Evolutionary conservation across 306 rosid genomes (phyloP).

Genomic region (Vigna unguiculata): DNA sequence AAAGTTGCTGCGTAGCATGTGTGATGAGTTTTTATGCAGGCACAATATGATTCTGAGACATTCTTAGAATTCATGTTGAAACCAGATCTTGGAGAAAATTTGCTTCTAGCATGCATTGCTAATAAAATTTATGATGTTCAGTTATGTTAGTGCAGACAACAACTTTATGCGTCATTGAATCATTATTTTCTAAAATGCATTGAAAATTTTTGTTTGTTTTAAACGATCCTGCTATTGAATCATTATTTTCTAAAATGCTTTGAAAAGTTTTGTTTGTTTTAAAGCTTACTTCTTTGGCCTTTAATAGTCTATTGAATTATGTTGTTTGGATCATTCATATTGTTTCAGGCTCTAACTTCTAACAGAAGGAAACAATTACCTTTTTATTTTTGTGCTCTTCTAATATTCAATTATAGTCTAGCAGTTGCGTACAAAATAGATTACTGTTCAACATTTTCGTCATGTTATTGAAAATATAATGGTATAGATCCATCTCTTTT

Average conservation of each 20-base stretch:
- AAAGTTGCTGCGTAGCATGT: neutral
- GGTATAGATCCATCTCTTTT: conserved; percentile 16
- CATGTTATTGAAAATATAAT: conserved; percentile 17
- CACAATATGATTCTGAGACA: neutral
- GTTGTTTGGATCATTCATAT: neutral
- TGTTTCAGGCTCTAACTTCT: neutral
- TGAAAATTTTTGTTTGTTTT: neutral
- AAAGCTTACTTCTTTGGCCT: neutral
- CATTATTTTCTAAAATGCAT: neutral
- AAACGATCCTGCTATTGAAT: neutral
- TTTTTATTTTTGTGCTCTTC: conserved; percentile 3
- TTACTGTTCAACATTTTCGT: conserved; percentile 1
- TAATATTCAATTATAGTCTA: neutral
- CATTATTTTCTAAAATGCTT: neutral
- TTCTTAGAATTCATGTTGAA: neutral
- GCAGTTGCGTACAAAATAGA: conserved; percentile 4
- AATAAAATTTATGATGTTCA: neutral
- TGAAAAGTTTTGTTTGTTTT: neutral
- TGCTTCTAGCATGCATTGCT: neutral
- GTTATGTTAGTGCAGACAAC: neutral
- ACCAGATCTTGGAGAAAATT: conserved; percentile 1
- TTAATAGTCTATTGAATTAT: conserved; percentile 10
- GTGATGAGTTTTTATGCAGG: conserved; percentile 7
- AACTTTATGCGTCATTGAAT: neutral
- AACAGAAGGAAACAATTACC: neutral